Conservation (phyloP, 1,284 basidiomycete species). For the Leccinum griseonigrum region DNA sequence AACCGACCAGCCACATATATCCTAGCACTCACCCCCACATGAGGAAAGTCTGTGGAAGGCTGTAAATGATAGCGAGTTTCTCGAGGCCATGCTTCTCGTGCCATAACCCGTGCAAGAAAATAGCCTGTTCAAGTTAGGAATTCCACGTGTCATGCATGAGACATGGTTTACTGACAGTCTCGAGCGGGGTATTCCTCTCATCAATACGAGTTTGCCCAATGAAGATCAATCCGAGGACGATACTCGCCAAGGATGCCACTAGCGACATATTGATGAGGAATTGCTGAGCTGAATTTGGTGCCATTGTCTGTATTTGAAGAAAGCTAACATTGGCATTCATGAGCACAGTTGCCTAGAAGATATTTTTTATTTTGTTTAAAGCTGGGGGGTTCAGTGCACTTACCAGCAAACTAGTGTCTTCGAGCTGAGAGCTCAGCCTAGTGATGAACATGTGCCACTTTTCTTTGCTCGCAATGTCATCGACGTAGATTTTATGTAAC, state of each 20-base stretch:
- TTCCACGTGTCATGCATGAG: no score
- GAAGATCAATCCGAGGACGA: slow-evolving; percentile 41
- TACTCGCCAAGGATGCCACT: slow-evolving; percentile 37
- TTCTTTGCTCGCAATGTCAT: slow-evolving; percentile 25
- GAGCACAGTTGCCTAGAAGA: slow-evolving; percentile 38
- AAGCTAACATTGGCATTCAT: slow-evolving; percentile 42
- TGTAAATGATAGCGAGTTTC: slow-evolving; percentile 37
- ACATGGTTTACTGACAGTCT: slow-evolving; percentile 27
- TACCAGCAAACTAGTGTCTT: slow-evolving; percentile 36
- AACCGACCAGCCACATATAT: neutral
- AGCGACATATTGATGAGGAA: slow-evolving; percentile 41
- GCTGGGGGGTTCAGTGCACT: slow-evolving; percentile 2
- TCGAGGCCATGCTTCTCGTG: slow-evolving; percentile 35
- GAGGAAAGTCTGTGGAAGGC: slow-evolving; percentile 37
- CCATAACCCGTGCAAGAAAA: slow-evolving; percentile 25
- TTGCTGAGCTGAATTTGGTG: slow-evolving; percentile 26
- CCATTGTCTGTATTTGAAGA: slow-evolving; percentile 31
- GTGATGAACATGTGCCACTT: slow-evolving; percentile 35
- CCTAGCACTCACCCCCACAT: slow-evolving; percentile 40
- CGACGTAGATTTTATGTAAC: slow-evolving; percentile 42
- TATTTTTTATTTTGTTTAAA: neutral
- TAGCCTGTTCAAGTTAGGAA: slow-evolving; percentile 17
- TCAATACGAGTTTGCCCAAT: slow-evolving; percentile 36
- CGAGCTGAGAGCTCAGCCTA: slow-evolving; percentile 32
- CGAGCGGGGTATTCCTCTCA: slow-evolving; percentile 22